Evolutionary conservation across 371 early-diverging fungal genomes (phyloP), one percentile per base, ranked within the genome.

Genomic region (Mucor lusitanicus): DNA sequence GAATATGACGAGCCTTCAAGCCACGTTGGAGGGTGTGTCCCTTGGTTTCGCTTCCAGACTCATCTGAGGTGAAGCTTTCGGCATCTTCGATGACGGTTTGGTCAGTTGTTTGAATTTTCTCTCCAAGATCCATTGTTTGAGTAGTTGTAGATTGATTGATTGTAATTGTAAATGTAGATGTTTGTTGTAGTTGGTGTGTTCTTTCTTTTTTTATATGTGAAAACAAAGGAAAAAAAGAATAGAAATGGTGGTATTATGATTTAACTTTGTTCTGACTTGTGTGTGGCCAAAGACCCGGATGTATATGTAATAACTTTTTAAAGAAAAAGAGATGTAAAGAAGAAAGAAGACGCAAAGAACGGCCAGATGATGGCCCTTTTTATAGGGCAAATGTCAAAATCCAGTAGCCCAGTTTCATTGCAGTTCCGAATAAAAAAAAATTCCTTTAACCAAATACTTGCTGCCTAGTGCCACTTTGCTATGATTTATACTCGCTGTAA

Each of bases 1-100:
- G 80, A 54, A 87, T 79, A 65, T 87, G 87, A 35, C 87, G 78
- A 55, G 86, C 81, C 55, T 87, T 78, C 2, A 87, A 65, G 15
- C 79, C 76, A 63, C 86, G 79, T 25, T 78, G 60, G 6, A 81
- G 60, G n/a, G 53, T 42, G 33, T 59, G 72, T 35, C 37, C 55
- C 40, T 59, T 63, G 37, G 40, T 21, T 27, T 65, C 37, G 9
- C 48, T 28, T 19, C 69, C 62, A 65, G 63, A 71, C 1, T 61
- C 30, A 21, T 50, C 48, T 12, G 66, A 69, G 4, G 27, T 33
- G 42, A 56, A 59, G 21, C 64, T 69, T 27, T 59, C 59, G n/a
- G 44, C 44, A 32, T 60, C 61, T 39, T 79, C 80, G 27, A 79
- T 63, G 7, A 73, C 61, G 1, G 71, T 67, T 39, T 67, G 65